Conservation (phyloP, 495 filamentous ascomycete species). For the Neurospora africana region DNA sequence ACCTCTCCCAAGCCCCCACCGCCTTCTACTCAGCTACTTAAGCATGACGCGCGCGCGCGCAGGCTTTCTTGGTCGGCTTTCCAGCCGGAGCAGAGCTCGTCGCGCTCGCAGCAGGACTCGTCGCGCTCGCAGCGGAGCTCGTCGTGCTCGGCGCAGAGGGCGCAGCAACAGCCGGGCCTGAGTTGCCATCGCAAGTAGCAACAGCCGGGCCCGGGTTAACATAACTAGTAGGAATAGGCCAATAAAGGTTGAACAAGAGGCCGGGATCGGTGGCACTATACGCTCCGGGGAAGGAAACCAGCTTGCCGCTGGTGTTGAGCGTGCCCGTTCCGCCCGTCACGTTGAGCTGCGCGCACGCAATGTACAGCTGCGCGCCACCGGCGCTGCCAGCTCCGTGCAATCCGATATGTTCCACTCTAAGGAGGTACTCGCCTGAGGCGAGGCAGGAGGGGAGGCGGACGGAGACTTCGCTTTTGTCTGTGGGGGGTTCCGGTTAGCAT, state of each 20-base stretch:
- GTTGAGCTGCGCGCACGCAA: slow-evolving; percentile 36
- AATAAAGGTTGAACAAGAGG: slow-evolving; percentile 37
- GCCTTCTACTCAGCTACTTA: no score
- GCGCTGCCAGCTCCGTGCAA: slow-evolving; percentile 34
- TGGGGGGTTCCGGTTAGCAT: background rate
- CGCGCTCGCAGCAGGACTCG: no score
- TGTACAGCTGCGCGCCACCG: slow-evolving; percentile 45
- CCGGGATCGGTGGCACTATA: slow-evolving; percentile 36
- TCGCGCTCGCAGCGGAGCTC: no score
- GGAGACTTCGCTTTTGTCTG: slow-evolving; percentile 23
- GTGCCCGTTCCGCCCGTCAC: slow-evolving; percentile 31
- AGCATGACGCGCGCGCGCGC: no score
- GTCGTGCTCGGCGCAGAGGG: slow-evolving; percentile 1
- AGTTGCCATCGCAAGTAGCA: slow-evolving; percentile 23
- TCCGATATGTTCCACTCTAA: slow-evolving; percentile 48
- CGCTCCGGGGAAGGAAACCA: slow-evolving; percentile 37
- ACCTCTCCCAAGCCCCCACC: no score
- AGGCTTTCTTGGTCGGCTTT: no score
- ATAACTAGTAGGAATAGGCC: slow-evolving; percentile 25
- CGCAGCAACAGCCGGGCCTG: slow-evolving; percentile 19
- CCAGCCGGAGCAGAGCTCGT: no score
- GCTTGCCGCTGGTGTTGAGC: slow-evolving; percentile 17
- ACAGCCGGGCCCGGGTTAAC: slow-evolving; percentile 25
- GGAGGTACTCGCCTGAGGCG: slow-evolving; percentile 47
- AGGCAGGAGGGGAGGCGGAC: slow-evolving; percentile 38